A percentile compares a stretch with the other conserved stretches of the same genome.
phyloP scores from a whole-genome alignment of 305 asterid genomes.

The Fraxinus latifolia region DNA sequence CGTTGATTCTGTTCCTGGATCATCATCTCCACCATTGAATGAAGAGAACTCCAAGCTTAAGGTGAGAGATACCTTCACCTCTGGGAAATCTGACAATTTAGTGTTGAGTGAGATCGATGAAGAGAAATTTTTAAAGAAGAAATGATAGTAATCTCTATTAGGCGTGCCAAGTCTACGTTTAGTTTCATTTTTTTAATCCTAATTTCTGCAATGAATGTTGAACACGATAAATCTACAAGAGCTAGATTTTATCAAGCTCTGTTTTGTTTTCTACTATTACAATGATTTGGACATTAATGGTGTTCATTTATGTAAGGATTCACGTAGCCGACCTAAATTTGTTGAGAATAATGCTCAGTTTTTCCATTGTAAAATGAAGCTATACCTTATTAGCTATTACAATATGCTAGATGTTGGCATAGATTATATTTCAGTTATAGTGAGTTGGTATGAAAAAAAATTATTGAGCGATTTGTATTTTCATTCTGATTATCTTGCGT shows the following conservation, averaged over 20 bases:
- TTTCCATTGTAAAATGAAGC: not conserved
- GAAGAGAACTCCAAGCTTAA: slow-evolving; percentile 53
- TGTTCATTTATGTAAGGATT: not conserved
- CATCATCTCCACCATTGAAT: slow-evolving; percentile 53
- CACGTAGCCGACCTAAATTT: not conserved
- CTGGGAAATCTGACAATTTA: slow-evolving; percentile 1
- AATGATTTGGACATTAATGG: not conserved
- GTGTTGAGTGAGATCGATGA: not conserved
- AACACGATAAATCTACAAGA: slow-evolving; percentile 16
- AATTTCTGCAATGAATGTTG: slow-evolving; percentile 7
- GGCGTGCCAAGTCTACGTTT: not conserved
- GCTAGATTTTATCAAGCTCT: slow-evolving; percentile 10
- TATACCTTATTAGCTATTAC: not conserved
- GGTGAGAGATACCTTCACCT: slow-evolving; percentile 3
- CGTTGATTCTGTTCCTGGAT: slow-evolving; percentile 55
- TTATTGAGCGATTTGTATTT: not conserved
- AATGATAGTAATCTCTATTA: not conserved
- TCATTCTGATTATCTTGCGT: not conserved
- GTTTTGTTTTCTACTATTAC: slow-evolving; percentile 3
- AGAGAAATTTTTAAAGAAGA: not conserved
- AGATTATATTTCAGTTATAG: not conserved
- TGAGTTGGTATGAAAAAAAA: not conserved
- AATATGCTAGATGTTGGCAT: not conserved
- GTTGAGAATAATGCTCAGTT: not conserved
- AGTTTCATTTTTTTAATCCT: not conserved